A percentile compares a stretch with the other conserved stretches of the same genome.
Conservation (phyloP, 768 basidiomycete genomes). For the Mycena maculata region DNA sequence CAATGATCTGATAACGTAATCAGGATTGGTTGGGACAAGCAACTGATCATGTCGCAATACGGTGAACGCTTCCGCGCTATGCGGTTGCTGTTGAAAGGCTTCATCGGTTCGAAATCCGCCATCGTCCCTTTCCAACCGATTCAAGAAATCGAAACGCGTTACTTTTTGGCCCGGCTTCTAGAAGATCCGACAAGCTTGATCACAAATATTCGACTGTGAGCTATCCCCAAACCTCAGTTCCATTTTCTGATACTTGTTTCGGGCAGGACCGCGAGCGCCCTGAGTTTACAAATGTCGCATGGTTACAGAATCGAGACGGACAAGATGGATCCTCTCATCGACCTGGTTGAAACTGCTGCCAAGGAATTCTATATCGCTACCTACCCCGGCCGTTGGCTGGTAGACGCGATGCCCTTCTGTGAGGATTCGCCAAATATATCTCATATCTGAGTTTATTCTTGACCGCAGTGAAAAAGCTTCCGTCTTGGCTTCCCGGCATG, state of each 20-base stretch:
- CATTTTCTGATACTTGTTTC: background rate
- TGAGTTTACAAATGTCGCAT: slow-evolving; percentile 55
- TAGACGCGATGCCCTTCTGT: slow-evolving; percentile 55
- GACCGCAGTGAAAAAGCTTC: slow-evolving; percentile 52
- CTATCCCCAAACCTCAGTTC: background rate
- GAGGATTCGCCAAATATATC: background rate
- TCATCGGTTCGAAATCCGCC: slow-evolving; percentile 54
- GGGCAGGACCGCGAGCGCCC: slow-evolving; percentile 51
- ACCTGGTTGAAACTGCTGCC: slow-evolving; percentile 52
- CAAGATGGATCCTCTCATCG: slow-evolving; percentile 51
- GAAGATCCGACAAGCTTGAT: slow-evolving; percentile 51
- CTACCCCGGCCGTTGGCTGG: slow-evolving; percentile 51
- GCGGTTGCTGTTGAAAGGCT: slow-evolving; percentile 53
- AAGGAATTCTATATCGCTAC: slow-evolving; percentile 55
- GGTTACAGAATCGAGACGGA: slow-evolving; percentile 54
- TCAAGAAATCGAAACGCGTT: slow-evolving; percentile 55
- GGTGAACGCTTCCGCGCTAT: slow-evolving; percentile 55
- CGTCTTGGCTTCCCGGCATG: slow-evolving; percentile 58
- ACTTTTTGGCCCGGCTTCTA: slow-evolving; percentile 56
- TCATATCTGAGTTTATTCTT: background rate
- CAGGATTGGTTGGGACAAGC: slow-evolving; percentile 46
- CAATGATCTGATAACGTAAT: slow-evolving; percentile 30
- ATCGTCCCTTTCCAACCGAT: slow-evolving; percentile 48
- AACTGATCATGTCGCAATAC: slow-evolving; percentile 43
- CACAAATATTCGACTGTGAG: slow-evolving; percentile 53